phyloP scores from a whole-genome alignment of 139 green algal genomes.

The Pycnococcus provasolii region DNA sequence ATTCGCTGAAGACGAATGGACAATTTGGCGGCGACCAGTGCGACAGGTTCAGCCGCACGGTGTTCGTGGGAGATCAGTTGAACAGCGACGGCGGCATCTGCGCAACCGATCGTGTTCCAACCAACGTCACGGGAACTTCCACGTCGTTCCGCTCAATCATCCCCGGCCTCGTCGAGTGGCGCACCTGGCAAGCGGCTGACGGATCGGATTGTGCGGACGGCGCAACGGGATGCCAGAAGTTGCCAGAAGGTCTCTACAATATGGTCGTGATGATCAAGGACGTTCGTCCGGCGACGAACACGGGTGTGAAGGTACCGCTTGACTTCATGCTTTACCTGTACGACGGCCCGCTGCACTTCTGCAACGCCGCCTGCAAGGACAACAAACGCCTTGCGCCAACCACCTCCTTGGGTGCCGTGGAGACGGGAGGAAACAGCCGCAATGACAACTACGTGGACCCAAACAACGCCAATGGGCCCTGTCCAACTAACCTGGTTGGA shows the following conservation, averaged over 20 bases:
- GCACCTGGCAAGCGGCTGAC: constrained; percentile 14
- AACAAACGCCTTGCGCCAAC: not conserved
- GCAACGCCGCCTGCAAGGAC: constrained; percentile 28
- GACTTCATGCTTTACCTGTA: constrained; percentile 32
- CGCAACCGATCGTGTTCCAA: not conserved
- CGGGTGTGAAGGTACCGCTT: constrained; percentile 17
- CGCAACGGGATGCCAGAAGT: not conserved
- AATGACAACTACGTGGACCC: constrained; percentile 1
- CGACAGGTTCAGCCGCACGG: not conserved
- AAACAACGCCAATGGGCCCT: not conserved
- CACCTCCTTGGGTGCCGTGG: not conserved
- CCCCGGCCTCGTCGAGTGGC: constrained; percentile 27
- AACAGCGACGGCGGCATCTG: not conserved
- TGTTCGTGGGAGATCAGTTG: not conserved
- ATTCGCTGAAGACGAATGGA: not conserved
- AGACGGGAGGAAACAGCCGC: not conserved
- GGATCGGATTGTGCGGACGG: not conserved
- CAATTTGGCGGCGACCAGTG: not conserved
- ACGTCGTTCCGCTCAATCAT: not conserved
- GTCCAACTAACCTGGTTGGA: no score
- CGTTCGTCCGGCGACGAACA: not conserved
- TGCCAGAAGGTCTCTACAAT: constrained; percentile 23
- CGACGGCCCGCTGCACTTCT: constrained; percentile 24
- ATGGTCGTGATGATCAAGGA: constrained; percentile 25
- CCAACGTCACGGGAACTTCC: not conserved